Base-by-base conservation (phyloP, 2,329 filamentous ascomycete species). In the Graphiopsis chlorocephala region DNA sequence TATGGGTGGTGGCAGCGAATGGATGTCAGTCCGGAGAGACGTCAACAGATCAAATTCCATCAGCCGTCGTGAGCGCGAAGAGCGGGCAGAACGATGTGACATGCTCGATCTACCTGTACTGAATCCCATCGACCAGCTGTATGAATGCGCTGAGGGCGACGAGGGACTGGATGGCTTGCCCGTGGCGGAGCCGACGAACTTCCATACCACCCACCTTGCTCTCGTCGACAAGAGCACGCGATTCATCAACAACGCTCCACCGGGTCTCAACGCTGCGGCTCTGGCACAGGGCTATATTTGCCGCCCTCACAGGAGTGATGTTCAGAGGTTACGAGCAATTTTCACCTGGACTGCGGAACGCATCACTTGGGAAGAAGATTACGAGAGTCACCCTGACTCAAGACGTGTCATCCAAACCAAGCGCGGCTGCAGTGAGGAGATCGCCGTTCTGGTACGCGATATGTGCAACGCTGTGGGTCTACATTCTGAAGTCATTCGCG, bases 271-370 rank as follows among this genome's bases (percentile, higher is more conserved):
- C 17, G 88, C 94, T 0, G 86, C 89, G 28, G 91, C 90, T 31
- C 82, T 99, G 17, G 93, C 95, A 0, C 95, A 95, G 65, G 92
- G 90, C 0, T 97, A 97, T 74, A 88, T 99, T 12, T 99, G 96
- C 74, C 87, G 95, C 29, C 96, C 95, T 0, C 97, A 97, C 76
- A 86, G 93, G 66, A 97, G 92, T 77, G 94, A 98, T 72, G 92
- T 97, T 0, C 95, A 99, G 76, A 87, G 93, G 38, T 80, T 99
- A 28, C 87, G 96, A 26, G 94, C 95, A 17, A 98, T 99, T 67
- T 99, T 98, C 73, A 97, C 91, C 1, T 99, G 94, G 94, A 92
- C 96, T 5, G 87, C 92, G n/a, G 95, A 99, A 75, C 93, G 94
- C 71, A 89, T 99, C 64, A 86, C 86, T 33, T 99, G 95, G 95